Evolutionary conservation across 805 yeast species (phyloP).

Genomic region (Ogataea trehaloabstinens): DNA sequence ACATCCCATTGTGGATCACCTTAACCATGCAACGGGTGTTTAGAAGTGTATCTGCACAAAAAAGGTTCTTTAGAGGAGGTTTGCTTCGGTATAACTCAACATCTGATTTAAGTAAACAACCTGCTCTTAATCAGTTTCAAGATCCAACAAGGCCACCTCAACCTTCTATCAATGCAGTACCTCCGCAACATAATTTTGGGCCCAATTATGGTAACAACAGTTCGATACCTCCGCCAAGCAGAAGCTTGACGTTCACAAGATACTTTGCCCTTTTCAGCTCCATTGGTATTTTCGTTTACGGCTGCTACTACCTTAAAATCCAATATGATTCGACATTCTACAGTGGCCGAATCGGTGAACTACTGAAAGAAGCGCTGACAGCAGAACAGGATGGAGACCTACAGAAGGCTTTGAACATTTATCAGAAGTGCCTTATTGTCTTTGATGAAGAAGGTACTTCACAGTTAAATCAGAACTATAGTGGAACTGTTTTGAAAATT

Average conservation of each 20-base stretch:
- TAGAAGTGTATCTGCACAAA: too few relatives aligned
- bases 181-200: background rate
- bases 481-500: slow-evolving; percentile 77
- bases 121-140: slow-evolving; percentile 26
- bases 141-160: slow-evolving; percentile 18
- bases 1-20: too few relatives aligned
- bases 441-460: slow-evolving; percentile 55
- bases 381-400: slow-evolving; percentile 39
- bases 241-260: background rate
- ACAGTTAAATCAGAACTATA: slow-evolving; percentile 69
- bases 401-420: slow-evolving; percentile 65
- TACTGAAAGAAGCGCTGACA: slow-evolving; percentile 10
- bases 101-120: slow-evolving; percentile 19
- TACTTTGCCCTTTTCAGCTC: slow-evolving; percentile 1
- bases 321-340: slow-evolving; percentile 13
- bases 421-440: slow-evolving; percentile 65
- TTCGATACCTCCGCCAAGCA: background rate
- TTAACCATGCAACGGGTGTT: too few relatives aligned
- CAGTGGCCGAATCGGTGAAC: slow-evolving; percentile 9
- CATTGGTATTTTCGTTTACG: slow-evolving; percentile 1
- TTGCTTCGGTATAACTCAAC: background rate
- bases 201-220: background rate
- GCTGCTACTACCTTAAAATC: background rate
- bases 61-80: too few relatives aligned
- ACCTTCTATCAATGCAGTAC: background rate